These are phyloP conservation scores for Millerozyma miso DNA, from an alignment of 805 yeast species.

Conservation along the genomic window DNA sequence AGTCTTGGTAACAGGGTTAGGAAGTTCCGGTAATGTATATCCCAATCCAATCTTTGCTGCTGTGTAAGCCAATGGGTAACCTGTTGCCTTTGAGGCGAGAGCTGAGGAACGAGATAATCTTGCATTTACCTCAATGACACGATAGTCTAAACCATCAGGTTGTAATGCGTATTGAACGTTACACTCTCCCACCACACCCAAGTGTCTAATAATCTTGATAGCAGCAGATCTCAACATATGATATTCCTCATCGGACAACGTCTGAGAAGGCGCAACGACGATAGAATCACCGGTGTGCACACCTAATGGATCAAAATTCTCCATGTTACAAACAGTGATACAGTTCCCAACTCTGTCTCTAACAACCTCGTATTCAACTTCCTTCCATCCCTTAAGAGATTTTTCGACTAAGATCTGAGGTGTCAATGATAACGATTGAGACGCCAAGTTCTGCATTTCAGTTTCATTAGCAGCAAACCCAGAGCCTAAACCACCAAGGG, in stretches of 20 bases:
- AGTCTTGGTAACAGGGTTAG: constrained; percentile 93
- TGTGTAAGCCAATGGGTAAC: constrained; percentile 96
- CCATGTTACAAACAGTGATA: constrained; percentile 99
- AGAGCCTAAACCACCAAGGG: constrained; percentile 96
- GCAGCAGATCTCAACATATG: constrained; percentile 98
- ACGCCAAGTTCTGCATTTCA: constrained; percentile 81
- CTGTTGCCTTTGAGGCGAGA: constrained; percentile 96
- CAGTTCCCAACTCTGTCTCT: constrained; percentile 95
- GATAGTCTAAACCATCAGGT: constrained; percentile 91
- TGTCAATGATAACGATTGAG: constrained; percentile 83
- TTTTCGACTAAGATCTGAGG: constrained; percentile 96
- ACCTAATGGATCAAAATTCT: constrained; percentile 96
- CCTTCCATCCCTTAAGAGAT: constrained; percentile 98
- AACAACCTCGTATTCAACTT: constrained; percentile 97
- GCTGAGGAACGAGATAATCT: constrained; percentile 97
- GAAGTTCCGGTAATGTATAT: constrained; percentile 89
- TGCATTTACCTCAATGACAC: constrained; percentile 97
- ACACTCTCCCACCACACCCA: constrained; percentile 99
- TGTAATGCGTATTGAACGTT: constrained; percentile 95
- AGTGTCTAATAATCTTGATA: constrained; percentile 92
- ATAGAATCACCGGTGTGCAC: constrained; percentile 99
- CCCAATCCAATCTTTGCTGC: constrained; percentile 97
- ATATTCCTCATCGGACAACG: constrained; percentile 93
- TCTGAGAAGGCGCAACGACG: constrained; percentile 98
- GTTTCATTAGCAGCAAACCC: constrained; percentile 86